These are phyloP conservation scores for Thozetella sp. DNA, from an alignment of 495 filamentous ascomycete species.

Conservation along the genomic window DNA sequence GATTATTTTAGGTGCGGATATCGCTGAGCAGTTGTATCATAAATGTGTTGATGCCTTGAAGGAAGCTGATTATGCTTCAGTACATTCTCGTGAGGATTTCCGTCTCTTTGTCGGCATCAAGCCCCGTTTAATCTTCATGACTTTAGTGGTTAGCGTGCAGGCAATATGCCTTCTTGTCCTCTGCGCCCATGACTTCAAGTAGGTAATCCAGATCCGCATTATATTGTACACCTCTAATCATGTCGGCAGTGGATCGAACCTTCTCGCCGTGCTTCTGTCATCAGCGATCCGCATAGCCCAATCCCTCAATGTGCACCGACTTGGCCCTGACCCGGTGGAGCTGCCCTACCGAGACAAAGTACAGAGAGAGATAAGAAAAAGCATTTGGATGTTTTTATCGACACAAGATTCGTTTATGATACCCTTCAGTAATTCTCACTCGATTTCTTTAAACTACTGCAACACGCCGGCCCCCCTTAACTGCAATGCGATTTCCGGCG, in stretches of 20 bases:
- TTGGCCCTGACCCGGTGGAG: neutral
- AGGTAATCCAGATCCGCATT: neutral
- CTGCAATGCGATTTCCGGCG: neutral
- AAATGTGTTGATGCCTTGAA: neutral
- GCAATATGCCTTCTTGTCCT: neutral
- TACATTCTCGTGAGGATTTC: neutral
- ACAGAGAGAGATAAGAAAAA: neutral
- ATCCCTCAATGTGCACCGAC: neutral
- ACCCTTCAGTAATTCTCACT: neutral
- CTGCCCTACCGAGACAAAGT: neutral
- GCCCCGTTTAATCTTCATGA: too few relatives aligned
- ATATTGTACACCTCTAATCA: neutral
- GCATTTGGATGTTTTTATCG: neutral
- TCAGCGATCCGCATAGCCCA: neutral
- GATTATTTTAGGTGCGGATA: neutral
- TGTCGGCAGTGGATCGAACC: neutral
- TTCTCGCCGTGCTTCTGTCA: neutral
- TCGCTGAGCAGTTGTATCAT: neutral
- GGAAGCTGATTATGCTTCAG: neutral
- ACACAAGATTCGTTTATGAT: neutral
- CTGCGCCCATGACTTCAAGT: neutral
- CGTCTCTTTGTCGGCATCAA: neutral
- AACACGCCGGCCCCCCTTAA: neutral
- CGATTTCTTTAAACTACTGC: neutral
- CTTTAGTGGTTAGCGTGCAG: neutral